Base-by-base conservation (phyloP, 2,329 filamentous ascomycete genomes). In the Hypomyces perniciosus region DNA sequence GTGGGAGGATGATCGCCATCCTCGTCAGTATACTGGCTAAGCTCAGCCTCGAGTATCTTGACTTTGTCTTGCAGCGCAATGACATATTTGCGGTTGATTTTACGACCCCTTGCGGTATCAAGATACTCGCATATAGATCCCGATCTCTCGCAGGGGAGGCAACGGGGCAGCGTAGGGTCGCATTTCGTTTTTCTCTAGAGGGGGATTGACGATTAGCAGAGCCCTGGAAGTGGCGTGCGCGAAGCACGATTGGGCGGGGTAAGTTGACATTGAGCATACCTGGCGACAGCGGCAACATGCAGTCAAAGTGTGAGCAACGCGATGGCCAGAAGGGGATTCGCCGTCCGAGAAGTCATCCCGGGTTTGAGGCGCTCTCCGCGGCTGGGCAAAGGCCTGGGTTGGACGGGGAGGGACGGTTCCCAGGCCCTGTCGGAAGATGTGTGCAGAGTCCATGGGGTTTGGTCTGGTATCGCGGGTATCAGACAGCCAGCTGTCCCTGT, bases 121-220 rank as follows among this genome's bases (percentile, higher is more conserved):
- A 87, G 95, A 72, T 97, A 99, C 65, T 96, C 92, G 78, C 93
- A 99, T 54, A 84, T 80, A 30, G 90, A 90, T 62, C 91, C 91
- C 56, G 89, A 91, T 60, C 92, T 83, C 71, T 96, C 90, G 73
- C 93, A 99, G 26, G 92, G 91, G 13, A 89, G 80, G 69, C 93
- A 99, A 63, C 88, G 86, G 38, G 93, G 93, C 26, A 99, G 80
- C 10, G 88, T 88, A 4, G 93, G 88, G 70, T 97, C 93, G 74
- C 93, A 99, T 75, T 90, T 80, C 35, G 92, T 97, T 77, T 99
- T 99, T 62, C 92, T 85, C 91, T 95, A 64, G 33, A 46, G 44
- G 12, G 42, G 6, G 20, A 8, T 4, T 13, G 10, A 8, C 8
- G 27, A 43, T 48, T 28, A 46, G 51, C 26, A 46, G 38, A 44